Evolutionary conservation across 345 rosid species (phyloP).

Genomic region (Toxicodendron radicans): DNA sequence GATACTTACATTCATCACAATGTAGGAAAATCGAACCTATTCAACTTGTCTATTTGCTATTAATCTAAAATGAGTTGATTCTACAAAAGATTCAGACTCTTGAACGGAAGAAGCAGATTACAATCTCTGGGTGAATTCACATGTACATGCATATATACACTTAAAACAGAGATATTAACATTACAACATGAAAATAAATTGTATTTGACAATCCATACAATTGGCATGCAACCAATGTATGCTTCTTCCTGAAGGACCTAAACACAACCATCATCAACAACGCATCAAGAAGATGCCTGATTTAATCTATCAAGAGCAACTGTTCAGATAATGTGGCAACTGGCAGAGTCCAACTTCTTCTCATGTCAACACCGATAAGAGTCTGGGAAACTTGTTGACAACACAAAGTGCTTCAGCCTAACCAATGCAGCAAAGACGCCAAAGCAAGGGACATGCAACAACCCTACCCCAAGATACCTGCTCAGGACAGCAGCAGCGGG

Average conservation of each 20-base stretch:
- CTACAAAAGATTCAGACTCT: too few species aligned
- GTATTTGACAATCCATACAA: not conserved
- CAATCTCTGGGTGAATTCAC: too few species aligned
- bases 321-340: not conserved
- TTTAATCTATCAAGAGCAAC: not conserved
- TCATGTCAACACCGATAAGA: constrained; percentile 37
- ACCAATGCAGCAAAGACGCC: constrained; percentile 57
- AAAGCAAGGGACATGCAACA: constrained; percentile 70
- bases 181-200: too few species aligned
- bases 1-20: too few species aligned
- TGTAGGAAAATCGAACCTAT: too few species aligned
- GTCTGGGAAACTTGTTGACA: constrained; percentile 50
- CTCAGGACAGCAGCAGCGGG: not conserved
- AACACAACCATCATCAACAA: too few species aligned
- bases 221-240: not conserved
- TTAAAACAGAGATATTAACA: too few species aligned
- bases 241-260: too few species aligned
- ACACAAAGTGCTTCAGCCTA: constrained; percentile 54
- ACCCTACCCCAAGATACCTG: constrained; percentile 82
- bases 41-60: too few species aligned
- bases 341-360: not conserved
- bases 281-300: not conserved
- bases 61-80: too few species aligned
- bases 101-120: too few species aligned
- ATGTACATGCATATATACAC: too few species aligned